phyloP scores from a whole-genome alignment of 164 flowering plant species.

The Liquidambar formosana region DNA sequence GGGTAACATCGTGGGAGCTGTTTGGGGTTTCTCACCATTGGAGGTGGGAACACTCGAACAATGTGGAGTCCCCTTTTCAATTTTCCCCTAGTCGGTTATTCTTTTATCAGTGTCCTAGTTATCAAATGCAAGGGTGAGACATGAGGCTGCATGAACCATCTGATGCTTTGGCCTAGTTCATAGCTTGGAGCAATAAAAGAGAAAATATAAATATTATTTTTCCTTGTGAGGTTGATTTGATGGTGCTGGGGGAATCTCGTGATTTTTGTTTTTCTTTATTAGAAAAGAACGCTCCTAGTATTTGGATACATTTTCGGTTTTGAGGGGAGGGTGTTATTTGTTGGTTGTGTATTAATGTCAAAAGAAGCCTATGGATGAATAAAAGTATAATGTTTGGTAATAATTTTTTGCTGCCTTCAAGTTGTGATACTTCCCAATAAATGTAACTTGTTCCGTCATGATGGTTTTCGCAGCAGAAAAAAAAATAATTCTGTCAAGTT shows the following conservation, averaged over 20 bases:
- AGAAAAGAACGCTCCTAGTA: not conserved
- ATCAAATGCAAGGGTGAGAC: conserved; percentile 10
- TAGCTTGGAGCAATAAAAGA: not conserved
- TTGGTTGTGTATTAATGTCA: conserved; percentile 4
- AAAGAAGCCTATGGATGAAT: not conserved
- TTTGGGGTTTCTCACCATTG: not conserved
- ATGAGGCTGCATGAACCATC: not conserved
- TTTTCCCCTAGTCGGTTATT: not conserved
- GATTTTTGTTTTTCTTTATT: not conserved
- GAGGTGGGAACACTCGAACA: conserved; percentile 6
- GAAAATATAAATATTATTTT: not conserved
- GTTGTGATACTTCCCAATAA: too few relatives aligned
- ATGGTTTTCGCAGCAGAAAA: too few relatives aligned
- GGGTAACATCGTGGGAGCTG: not conserved
- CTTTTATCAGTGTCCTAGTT: conserved; percentile 2
- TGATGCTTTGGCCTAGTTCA: not conserved
- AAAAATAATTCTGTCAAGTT: too few relatives aligned
- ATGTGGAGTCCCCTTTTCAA: not conserved
- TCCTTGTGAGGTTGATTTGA: not conserved
- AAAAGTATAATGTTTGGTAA: conserved; percentile 2
- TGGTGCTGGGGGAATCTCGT: not conserved
- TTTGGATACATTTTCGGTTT: not conserved
- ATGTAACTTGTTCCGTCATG: too few relatives aligned
- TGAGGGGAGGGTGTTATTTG: not conserved
- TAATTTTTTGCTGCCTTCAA: not conserved